phyloP scores from a whole-genome alignment of 495 filamentous ascomycete genomes.

The Parathielavia hyrcaniae region DNA sequence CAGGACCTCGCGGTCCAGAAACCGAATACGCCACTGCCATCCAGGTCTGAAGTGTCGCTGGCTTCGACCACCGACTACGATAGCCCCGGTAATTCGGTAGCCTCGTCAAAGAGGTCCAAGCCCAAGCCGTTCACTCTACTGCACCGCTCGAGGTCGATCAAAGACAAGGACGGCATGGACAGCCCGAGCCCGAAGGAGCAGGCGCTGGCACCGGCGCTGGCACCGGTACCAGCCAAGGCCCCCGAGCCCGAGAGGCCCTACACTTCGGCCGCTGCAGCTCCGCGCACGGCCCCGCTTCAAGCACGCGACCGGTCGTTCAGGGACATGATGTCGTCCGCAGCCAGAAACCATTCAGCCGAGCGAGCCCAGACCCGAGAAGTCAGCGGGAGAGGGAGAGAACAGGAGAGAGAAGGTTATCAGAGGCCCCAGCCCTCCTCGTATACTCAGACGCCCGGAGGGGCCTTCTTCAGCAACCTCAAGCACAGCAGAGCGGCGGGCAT shows the following conservation, averaged over 20 bases:
- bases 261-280: constrained; percentile 23
- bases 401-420: constrained; percentile 40
- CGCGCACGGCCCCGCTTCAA: constrained; percentile 53
- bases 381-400: constrained; percentile 40
- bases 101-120: constrained; percentile 39
- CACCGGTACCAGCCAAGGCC: constrained; percentile 32
- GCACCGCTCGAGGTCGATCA: constrained; percentile 62
- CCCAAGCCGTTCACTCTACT: constrained; percentile 56
- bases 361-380: constrained; percentile 42
- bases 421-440: constrained; percentile 44
- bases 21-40: constrained; percentile 32
- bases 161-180: constrained; percentile 46
- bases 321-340: constrained; percentile 55
- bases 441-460: constrained; percentile 58
- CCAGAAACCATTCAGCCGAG: constrained; percentile 59
- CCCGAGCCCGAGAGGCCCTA: constrained; percentile 39
- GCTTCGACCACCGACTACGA: constrained; percentile 39
- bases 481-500: constrained; percentile 70
- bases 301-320: constrained; percentile 56
- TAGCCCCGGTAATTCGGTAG: constrained; percentile 17
- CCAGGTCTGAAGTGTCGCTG: constrained; percentile 43
- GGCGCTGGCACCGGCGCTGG: constrained; percentile 30
- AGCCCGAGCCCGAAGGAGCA: constrained; percentile 38
- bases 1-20: constrained; percentile 35
- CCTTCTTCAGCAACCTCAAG: constrained; percentile 67